These are phyloP conservation scores for Schizosaccharomyces cryophilus DNA, from an alignment of 805 yeast genomes.

Conservation along the genomic window DNA sequence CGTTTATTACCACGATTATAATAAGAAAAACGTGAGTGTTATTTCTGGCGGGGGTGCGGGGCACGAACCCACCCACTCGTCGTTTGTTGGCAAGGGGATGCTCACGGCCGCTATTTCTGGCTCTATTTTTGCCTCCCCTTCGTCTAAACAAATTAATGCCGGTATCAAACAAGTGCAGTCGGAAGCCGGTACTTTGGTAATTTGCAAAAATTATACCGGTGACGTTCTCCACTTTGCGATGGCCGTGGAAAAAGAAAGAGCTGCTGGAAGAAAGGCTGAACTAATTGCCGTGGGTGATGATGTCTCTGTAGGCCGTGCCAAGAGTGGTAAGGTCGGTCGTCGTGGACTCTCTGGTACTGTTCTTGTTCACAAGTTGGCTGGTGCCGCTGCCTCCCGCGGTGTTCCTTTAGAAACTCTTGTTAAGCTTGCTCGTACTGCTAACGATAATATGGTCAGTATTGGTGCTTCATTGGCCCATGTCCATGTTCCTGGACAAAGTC, in stretches of 20 bases:
- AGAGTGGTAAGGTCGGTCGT: conserved; percentile 80
- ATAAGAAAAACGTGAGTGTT: conserved; percentile 24
- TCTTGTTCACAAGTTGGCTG: conserved; percentile 61
- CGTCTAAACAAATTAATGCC: conserved; percentile 64
- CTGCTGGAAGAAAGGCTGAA: conserved; percentile 47
- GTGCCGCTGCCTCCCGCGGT: conserved; percentile 34
- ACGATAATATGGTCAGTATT: conserved; percentile 50
- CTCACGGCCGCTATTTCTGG: conserved; percentile 80
- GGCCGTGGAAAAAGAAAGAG: conserved; percentile 55
- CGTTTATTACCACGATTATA: conserved; percentile 11
- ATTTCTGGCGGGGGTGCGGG: conserved; percentile 91
- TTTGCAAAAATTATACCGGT: conserved; percentile 85
- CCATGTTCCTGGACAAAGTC: conserved; percentile 54
- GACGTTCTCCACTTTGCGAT: conserved; percentile 82
- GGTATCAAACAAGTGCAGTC: conserved; percentile 21
- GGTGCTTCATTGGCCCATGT: conserved; percentile 80
- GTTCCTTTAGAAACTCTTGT: conserved; percentile 28
- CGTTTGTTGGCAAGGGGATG: conserved; percentile 65
- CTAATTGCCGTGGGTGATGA: conserved; percentile 70
- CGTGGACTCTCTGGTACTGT: conserved; percentile 86
- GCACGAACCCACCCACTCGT: conserved; percentile 86
- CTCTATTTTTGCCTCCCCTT: conserved; percentile 78
- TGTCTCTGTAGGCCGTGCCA: conserved; percentile 76
- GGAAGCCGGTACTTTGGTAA: conserved; percentile 36
- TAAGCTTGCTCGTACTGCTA: conserved; percentile 34